phyloP scores from a whole-genome alignment of 176 grass and related monocot species.

The Oryza longistaminata region DNA sequence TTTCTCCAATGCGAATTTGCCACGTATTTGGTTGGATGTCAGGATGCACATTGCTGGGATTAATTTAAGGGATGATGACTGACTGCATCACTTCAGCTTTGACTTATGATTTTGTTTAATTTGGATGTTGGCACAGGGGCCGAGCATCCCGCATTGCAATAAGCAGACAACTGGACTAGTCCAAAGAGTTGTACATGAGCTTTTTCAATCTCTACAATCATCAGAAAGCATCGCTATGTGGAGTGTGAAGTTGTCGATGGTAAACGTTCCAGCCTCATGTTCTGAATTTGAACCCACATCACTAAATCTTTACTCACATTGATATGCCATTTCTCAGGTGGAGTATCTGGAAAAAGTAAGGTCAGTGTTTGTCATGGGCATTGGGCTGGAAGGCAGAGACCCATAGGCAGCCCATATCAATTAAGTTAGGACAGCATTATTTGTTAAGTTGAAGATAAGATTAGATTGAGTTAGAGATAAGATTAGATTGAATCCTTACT shows the following conservation, averaged over 20 bases:
- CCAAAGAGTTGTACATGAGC: constrained; percentile 58
- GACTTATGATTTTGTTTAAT: constrained; percentile 11
- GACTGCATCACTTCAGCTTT: constrained; percentile 7
- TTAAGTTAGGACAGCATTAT: no score
- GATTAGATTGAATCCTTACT: no score
- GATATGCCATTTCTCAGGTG: constrained; percentile 52
- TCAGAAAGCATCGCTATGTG: constrained; percentile 43
- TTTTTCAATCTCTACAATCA: constrained; percentile 67
- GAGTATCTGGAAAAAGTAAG: constrained; percentile 93
- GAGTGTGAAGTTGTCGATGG: constrained; percentile 76
- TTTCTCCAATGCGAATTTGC: no score
- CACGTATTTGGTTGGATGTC: no score
- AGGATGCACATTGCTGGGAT: background rate
- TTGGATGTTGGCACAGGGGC: constrained; percentile 54
- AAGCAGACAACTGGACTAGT: constrained; percentile 65
- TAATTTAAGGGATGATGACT: constrained; percentile 23
- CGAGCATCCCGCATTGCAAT: constrained; percentile 75
- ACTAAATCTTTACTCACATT: constrained; percentile 14
- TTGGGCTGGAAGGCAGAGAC: no score
- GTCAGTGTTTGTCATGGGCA: constrained; percentile 23
- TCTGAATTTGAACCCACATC: constrained; percentile 6
- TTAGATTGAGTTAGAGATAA: no score
- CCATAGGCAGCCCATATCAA: no score
- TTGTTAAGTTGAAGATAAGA: no score
- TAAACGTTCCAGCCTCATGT: constrained; percentile 30